Percentiles rank a stretch among this genome's conserved stretches.
Evolutionary conservation across 805 yeast genomes (phyloP).

Genomic region (Ogataea corticis): DNA sequence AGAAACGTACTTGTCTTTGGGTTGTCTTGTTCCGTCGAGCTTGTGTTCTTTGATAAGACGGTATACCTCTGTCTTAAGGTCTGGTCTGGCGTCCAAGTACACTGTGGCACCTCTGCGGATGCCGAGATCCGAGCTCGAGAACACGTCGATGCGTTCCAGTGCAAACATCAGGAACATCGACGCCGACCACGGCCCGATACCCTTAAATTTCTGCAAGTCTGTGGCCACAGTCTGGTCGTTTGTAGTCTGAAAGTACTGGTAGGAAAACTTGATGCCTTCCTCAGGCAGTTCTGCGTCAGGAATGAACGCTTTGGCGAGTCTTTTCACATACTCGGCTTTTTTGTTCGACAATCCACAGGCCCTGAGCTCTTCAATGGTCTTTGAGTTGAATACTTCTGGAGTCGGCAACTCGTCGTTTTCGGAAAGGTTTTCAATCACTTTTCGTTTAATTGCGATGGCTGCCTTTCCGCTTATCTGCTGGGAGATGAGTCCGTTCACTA

Average conservation of each 20-base stretch:
- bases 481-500: constrained; percentile 54
- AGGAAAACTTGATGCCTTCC: constrained; percentile 17
- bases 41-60: constrained; percentile 30
- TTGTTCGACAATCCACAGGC: constrained; percentile 67
- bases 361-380: constrained; percentile 50
- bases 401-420: constrained; percentile 44
- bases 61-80: constrained; percentile 46
- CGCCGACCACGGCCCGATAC: constrained; percentile 85
- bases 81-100: constrained; percentile 58
- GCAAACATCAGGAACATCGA: constrained; percentile 83
- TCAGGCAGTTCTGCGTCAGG: constrained; percentile 22
- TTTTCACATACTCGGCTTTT: constrained; percentile 63
- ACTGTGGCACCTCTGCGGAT: constrained; percentile 76
- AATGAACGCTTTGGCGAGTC: constrained; percentile 53
- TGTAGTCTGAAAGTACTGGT: constrained; percentile 19
- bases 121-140: constrained; percentile 80
- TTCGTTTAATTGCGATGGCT: constrained; percentile 60
- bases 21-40: constrained; percentile 2
- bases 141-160: constrained; percentile 63
- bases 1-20: constrained; percentile 37
- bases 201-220: constrained; percentile 46
- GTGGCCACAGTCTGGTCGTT: constrained; percentile 16
- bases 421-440: constrained; percentile 24
- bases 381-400: constrained; percentile 46
- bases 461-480: constrained; percentile 84